Evolutionary conservation across 257 asterid genomes (phyloP).

Genomic region (Knoxia roxburghii): DNA sequence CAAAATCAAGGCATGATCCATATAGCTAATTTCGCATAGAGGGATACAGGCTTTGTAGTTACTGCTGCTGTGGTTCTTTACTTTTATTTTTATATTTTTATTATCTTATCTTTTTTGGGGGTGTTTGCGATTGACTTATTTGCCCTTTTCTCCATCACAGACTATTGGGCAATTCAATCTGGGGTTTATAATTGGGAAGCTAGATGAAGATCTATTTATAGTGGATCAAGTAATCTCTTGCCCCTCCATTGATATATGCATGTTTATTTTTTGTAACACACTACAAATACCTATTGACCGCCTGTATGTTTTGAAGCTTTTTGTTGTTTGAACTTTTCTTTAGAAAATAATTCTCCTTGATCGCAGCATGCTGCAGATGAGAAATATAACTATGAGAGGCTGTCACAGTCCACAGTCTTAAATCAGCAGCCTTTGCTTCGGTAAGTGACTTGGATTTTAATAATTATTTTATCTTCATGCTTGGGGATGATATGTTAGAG

Average conservation of each 20-base stretch:
- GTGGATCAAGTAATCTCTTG: conserved; percentile 79
- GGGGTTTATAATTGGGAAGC: conserved; percentile 88
- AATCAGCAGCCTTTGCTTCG: conserved; percentile 95
- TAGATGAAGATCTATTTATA: conserved; percentile 80
- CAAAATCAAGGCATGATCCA: no score
- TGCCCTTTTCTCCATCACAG: conserved; percentile 33
- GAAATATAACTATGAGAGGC: conserved; percentile 80
- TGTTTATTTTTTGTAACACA: background rate
- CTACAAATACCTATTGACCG: background rate
- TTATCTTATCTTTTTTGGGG: no score
- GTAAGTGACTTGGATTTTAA: conserved; percentile 32
- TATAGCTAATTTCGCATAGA: no score
- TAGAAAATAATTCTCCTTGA: conserved; percentile 11
- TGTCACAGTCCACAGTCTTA: conserved; percentile 75
- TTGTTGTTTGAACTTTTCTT: background rate
- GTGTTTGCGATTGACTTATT: conserved; percentile 12
- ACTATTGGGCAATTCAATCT: conserved; percentile 96
- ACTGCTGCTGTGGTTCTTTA: no score
- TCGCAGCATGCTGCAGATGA: conserved; percentile 99
- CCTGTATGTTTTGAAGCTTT: background rate
- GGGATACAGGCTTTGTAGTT: no score
- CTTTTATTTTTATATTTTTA: no score
- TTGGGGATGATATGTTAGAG: background rate
- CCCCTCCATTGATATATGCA: conserved; percentile 17
- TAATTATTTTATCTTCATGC: background rate